These are phyloP conservation scores for Mucor irregularis DNA, from an alignment of 371 early-diverging fungal genomes.

Conservation along the genomic window DNA sequence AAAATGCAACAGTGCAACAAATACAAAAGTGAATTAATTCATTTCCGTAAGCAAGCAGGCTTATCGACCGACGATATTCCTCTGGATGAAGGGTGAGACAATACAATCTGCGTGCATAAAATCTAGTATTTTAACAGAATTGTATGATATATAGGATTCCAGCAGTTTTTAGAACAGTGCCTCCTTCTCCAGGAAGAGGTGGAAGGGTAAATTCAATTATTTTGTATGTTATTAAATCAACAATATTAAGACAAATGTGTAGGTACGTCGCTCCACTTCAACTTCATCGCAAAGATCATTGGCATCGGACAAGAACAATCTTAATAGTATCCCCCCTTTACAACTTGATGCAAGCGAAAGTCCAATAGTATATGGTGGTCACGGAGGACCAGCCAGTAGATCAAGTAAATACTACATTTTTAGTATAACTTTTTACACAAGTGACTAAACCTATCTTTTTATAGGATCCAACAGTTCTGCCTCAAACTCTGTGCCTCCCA, in stretches of 20 bases:
- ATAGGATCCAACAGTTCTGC: constrained; percentile 40
- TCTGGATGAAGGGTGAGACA: constrained; percentile 53
- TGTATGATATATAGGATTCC: constrained; percentile 30
- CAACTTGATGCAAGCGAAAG: constrained; percentile 9
- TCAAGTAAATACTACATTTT: constrained; percentile 19
- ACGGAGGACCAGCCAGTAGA: neutral
- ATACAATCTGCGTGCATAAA: too few species aligned
- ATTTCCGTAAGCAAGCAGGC: constrained; percentile 65
- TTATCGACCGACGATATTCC: constrained; percentile 59
- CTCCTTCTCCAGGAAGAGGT: constrained; percentile 47
- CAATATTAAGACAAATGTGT: neutral
- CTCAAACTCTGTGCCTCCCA: constrained; percentile 24
- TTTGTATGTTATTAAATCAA: too few species aligned
- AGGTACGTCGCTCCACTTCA: constrained; percentile 48
- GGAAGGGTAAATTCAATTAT: constrained; percentile 46
- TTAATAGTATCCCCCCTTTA: constrained; percentile 41
- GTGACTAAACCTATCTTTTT: neutral
- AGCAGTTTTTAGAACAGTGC: constrained; percentile 46
- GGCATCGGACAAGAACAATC: constrained; percentile 39
- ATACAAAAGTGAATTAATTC: constrained; percentile 69
- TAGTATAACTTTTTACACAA: neutral
- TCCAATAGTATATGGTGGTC: constrained; percentile 2
- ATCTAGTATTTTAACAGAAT: neutral
- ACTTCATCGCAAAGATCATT: constrained; percentile 51
- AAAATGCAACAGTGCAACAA: constrained; percentile 71